Percentiles rank a stretch among this genome's conserved stretches.
Evolutionary conservation across 768 basidiomycete species (phyloP).

Genomic region (Termitomyces sp.): DNA sequence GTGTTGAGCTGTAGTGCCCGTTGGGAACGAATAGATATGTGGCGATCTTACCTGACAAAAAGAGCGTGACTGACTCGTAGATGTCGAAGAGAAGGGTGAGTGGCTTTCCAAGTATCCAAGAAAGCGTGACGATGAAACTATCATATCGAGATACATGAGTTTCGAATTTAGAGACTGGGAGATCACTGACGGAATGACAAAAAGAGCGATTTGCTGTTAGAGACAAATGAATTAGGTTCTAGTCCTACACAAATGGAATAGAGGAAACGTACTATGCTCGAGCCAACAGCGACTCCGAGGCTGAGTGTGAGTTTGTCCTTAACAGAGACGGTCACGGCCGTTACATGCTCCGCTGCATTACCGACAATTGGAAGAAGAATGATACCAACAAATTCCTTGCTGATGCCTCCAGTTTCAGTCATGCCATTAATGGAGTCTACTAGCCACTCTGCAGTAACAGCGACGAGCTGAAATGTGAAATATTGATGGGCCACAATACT

Average conservation of each 20-base stretch:
- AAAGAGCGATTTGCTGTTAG: conserved; percentile 57
- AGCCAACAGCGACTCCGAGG: conserved; percentile 85
- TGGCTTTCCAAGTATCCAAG: conserved; percentile 78
- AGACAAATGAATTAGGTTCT: background rate
- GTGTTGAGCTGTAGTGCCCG: background rate
- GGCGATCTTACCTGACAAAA: conserved; percentile 35
- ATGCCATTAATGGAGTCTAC: conserved; percentile 82
- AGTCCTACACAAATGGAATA: conserved; percentile 6
- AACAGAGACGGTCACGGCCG: conserved; percentile 87
- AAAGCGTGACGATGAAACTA: conserved; percentile 73
- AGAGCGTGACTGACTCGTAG: conserved; percentile 71
- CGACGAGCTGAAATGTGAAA: conserved; percentile 47
- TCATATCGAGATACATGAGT: background rate
- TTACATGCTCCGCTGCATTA: conserved; percentile 90
- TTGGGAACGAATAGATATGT: background rate
- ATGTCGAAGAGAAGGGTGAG: conserved; percentile 84
- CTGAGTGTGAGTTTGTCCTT: conserved; percentile 90
- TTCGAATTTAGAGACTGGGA: background rate
- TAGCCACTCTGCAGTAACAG: conserved; percentile 65
- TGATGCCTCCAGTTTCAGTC: conserved; percentile 52
- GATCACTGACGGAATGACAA: conserved; percentile 39
- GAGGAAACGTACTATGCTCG: conserved; percentile 58
- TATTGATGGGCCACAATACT: conserved; percentile 17
- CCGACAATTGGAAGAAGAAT: conserved; percentile 88
- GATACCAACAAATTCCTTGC: conserved; percentile 81